Base-by-base conservation (phyloP, 768 basidiomycete genomes). In the Macrolepiota dolichaula region DNA sequence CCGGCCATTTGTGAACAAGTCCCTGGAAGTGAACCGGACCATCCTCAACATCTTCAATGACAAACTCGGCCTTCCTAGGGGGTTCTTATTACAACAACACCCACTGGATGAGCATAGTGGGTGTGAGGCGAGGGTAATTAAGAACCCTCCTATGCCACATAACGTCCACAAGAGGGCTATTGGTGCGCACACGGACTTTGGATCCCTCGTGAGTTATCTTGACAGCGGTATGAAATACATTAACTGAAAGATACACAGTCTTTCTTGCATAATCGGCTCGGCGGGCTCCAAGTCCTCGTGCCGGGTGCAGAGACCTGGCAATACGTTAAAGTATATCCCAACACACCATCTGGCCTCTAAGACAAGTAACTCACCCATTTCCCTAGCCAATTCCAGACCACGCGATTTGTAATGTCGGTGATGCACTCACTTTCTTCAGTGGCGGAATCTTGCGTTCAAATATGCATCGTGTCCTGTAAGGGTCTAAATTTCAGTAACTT, bases 181-280 rank as follows among this genome's bases (percentile, higher is more conserved):
- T n/a, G 86, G 86, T 19, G 81, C 83, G 1, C 89, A 90, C 68
- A 88, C 87, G 2, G 88, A 89, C 70, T 89, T 89, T 63, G 87
- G 88, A 64, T 85, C 84, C n/a, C 68, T 89, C 59, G 86, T 87
- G 64, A 67, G 81, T 40, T 1, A 29, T 66, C 66, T n/a, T 67
- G 66, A 1, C 66, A 70, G 47, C 70, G 69, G 11, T 24, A 24
- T 25, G 47, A 49, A 49, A 24, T 22, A 4, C 47, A 27, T 5
- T 71, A 73, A 25, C 73, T 79, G 50, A 76, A 73, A 4, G 67
- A 44, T n/a, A n/a, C 78, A 60, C 60, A 86, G 83, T 85, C 86
- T 0, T 84, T 89, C 74, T 73, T 91, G 59, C 86, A 89, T 66
- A 90, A 89, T 67, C 79, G 79, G 1, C 79, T 89, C 0, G 88